phyloP scores from a whole-genome alignment of 2,329 filamentous ascomycete genomes.

The Colletotrichum falcatum region DNA sequence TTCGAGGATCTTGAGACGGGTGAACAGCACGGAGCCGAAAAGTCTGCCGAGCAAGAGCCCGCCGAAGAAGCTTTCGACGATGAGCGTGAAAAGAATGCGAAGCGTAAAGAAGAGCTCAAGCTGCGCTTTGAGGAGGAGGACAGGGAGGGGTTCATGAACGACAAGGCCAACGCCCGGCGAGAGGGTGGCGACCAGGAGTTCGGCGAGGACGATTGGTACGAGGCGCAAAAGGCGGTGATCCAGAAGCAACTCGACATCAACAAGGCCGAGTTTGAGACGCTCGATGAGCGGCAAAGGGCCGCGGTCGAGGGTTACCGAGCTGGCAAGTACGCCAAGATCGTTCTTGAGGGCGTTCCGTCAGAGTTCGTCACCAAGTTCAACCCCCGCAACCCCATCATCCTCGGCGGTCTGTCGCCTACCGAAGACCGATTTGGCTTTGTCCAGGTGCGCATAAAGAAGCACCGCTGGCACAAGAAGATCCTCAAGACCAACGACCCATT shows the following conservation, averaged over 20 bases:
- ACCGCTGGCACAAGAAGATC: slow-evolving; percentile 99
- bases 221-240: slow-evolving; percentile 92
- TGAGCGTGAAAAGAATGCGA: slow-evolving; percentile 91
- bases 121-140: slow-evolving; percentile 97
- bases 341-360: slow-evolving; percentile 88
- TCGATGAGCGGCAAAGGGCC: slow-evolving; percentile 86
- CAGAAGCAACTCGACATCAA: slow-evolving; percentile 98
- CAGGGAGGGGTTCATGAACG: slow-evolving; percentile 92
- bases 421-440: slow-evolving; percentile 97
- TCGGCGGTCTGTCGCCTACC: slow-evolving; percentile 92
- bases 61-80: slow-evolving; percentile 74
- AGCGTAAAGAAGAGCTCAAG: slow-evolving; percentile 93
- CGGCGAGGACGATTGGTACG: slow-evolving; percentile 99
- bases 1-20: slow-evolving; percentile 82
- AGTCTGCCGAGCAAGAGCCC: slow-evolving; percentile 48
- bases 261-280: slow-evolving; percentile 87
- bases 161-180: slow-evolving; percentile 81
- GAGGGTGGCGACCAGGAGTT: slow-evolving; percentile 83
- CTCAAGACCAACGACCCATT: slow-evolving; percentile 97
- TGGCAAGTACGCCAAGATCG: slow-evolving; percentile 92
- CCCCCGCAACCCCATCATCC: slow-evolving; percentile 83
- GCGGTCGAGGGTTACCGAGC: slow-evolving; percentile 92
- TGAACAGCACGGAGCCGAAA: slow-evolving; percentile 63
- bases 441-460: slow-evolving; percentile 95
- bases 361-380: slow-evolving; percentile 91